Base-by-base conservation (phyloP, 2,329 filamentous ascomycete genomes). In the Verticillium alfalfae region DNA sequence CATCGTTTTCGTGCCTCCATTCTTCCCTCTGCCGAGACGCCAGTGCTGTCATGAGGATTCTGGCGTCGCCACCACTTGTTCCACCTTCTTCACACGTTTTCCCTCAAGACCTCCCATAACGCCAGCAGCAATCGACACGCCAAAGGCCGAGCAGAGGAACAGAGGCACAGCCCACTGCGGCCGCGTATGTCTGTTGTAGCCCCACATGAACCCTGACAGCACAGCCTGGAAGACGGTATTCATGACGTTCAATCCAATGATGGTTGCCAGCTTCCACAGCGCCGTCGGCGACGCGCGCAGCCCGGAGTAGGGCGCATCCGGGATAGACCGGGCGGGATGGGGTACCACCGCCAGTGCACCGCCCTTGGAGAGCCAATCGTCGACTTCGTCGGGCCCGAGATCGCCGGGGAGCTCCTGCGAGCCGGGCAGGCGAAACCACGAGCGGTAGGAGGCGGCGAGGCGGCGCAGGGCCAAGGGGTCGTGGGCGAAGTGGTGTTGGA, bases 171-270 rank as follows among this genome's bases (percentile, higher is more conserved):
- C 84, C 91, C 91, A 96, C 26, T 84, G 84, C 0, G 92, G 91
- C n/a, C 92, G 81, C 22, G 89, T 76, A 69, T 87, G 88, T 22
- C 90, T 80, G 70, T 91, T 90, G 74, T 90, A 79, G 2, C 85
- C 87, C 90, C 91, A 96, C 92, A 96, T 96, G 76, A 92, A 90
- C 3, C 84, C 88, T 9, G 87, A 89, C 1, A 96, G 81, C 18
- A 86, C 81, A 45, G 82, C 82, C 73, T 96, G 93, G 56, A 95
- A 81, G 61, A 93, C 82, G 0, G 92, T 95, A 70, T 96, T 96
- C 77, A 80, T 81, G 3, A 92, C 82, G 75, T 92, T 93, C 67
- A 88, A 82, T 88, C 89, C 93, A 39, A 96, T 81, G 39, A 94
- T 85, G 62, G 89, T 86, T 66, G 94, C 91, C 70, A 96, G 78